Conservation (phyloP, 768 basidiomycete genomes). For the Suillus bovinus region DNA sequence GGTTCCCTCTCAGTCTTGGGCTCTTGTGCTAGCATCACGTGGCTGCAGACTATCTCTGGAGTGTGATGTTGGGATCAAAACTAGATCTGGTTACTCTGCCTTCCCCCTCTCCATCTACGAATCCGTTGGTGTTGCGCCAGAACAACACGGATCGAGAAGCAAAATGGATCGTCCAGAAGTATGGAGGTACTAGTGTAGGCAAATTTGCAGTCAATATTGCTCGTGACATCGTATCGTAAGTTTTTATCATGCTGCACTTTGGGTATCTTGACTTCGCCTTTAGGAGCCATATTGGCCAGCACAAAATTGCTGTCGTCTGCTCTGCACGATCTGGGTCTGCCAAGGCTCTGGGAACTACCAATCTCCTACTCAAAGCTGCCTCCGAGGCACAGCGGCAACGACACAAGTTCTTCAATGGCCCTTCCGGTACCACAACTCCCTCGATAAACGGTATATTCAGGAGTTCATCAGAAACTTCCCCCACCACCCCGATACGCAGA, state of each 20-base stretch:
- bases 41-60: not conserved
- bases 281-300: conserved; percentile 70
- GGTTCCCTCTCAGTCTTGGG: not conserved
- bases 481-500: conserved; percentile 34
- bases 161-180: conserved; percentile 93
- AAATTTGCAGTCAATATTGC: conserved; percentile 89
- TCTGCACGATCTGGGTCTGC: conserved; percentile 96
- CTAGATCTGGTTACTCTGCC: conserved; percentile 17
- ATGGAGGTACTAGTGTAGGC: conserved; percentile 89
- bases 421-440: conserved; percentile 55
- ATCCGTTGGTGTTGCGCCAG: conserved; percentile 73
- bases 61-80: conserved; percentile 5
- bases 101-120: conserved; percentile 39
- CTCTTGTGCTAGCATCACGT: not conserved
- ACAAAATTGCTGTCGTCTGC: conserved; percentile 92
- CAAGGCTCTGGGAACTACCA: conserved; percentile 94
- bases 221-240: conserved; percentile 83
- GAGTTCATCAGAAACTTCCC: conserved; percentile 28
- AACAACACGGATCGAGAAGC: conserved; percentile 73
- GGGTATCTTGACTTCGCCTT: conserved; percentile 3
- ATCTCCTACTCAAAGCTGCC: conserved; percentile 86
- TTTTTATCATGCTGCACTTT: conserved; percentile 17
- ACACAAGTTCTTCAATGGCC: conserved; percentile 33
- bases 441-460: conserved; percentile 45
- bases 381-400: conserved; percentile 67